Base-by-base conservation (phyloP, 192 early-diverging fungal species). In the Glomus cerebriforme region DNA sequence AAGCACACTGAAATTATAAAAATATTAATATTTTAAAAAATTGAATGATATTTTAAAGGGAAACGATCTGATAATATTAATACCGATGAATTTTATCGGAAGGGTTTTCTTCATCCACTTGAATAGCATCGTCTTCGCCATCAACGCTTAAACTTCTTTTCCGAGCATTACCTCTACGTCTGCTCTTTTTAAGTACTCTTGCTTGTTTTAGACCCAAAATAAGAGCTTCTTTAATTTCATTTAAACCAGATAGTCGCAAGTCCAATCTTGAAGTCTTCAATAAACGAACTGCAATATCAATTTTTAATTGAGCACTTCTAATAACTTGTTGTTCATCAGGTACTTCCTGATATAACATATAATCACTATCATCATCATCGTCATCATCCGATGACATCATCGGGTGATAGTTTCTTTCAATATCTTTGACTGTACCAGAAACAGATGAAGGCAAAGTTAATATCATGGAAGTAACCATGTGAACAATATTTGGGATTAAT, bases 251-350 rank as follows among this genome's bases (percentile, higher is more conserved):
- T 35, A 87, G 80, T 31, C 86, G 76, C 37, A 87, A 58, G 68
- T 87, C 86, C 59, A 87, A 49, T 24, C 83, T 80, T 22, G 75
- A 82, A 29, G 82, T 81, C 39, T 84, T 87, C 80, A 87, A 82
- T 60, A 87, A 35, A 31, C 86, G 77, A 26, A 74, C 79, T 9
- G 86, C 83, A 63, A 87, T 84, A 59, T 84, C 83, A 12, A 87
- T 68, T 68, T 84, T 78, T 7, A 78, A 29, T 62, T 22, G n/a
- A 29, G 58, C 85, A 82, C 64, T 83, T 76, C 0, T 82, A 74
- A 80, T 62, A 85, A 70, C 83, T 81, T 79, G 81, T 80, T 80
- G 82, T 79, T 59, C 83, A 77, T 29, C 81, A 34, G 71, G 80
- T 78, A 32, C 49, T 75, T 43, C 80, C 34, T 31, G 82, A 78